Conservation (phyloP, 2,329 filamentous ascomycete genomes). For the Colletotrichum sp. region DNA sequence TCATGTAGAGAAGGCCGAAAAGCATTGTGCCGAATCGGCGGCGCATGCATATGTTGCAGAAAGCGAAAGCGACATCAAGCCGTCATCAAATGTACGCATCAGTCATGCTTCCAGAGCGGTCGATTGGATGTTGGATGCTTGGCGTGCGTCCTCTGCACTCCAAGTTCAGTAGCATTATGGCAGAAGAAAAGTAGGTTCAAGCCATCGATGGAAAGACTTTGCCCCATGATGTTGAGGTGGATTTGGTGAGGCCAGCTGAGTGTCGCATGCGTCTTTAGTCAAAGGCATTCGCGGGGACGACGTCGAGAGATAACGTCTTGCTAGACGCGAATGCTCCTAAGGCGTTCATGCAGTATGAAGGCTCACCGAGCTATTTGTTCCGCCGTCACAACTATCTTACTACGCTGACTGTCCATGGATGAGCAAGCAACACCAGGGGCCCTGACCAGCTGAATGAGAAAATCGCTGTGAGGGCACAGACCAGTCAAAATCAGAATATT, state of each 20-base stretch:
- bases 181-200: not conserved
- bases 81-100: not conserved
- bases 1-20: not conserved
- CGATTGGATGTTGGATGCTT: not conserved
- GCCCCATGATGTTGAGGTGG: not conserved
- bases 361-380: not conserved
- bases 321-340: not conserved
- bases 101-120: not conserved
- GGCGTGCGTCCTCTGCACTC: not conserved
- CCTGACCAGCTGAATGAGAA: not conserved
- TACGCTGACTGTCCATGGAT: not conserved
- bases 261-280: not conserved
- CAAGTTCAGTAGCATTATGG: not conserved
- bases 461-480: not conserved
- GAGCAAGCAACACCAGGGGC: not conserved
- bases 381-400: not conserved
- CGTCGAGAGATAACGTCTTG: not conserved
- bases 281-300: not conserved
- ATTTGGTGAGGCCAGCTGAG: not conserved
- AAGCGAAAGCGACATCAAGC: not conserved
- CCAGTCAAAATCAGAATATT: not conserved
- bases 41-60: not conserved
- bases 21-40: not conserved
- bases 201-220: not conserved
- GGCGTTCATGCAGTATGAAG: not conserved